Evolutionary conservation across 73 alveolate genomes (phyloP), one percentile per base, ranked within the genome.

Genomic region (Effrenium voratum): DNA sequence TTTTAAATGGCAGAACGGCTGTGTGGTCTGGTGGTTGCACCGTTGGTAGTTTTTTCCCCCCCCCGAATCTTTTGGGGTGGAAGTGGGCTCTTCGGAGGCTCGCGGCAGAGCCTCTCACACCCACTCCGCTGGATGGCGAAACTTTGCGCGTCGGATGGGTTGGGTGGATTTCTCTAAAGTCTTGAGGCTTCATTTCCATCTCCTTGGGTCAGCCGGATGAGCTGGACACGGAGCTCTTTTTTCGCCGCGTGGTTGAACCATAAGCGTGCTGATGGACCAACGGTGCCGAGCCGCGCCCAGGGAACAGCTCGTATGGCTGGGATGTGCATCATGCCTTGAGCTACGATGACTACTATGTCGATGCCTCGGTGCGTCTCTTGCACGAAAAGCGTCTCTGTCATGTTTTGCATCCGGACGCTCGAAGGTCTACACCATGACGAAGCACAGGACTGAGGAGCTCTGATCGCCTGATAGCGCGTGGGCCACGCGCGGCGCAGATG

Each of bases 391-490:
- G n/a, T n/a, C n/a, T n/a, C n/a, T n/a, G n/a, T n/a, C n/a, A n/a
- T n/a, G n/a, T n/a, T 34, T 34, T 13, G 41, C 4, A 6, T 13
- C 76, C 83, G 28, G 83, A 13, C 49, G 5, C 83, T 3, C 72
- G 46, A 26, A 90, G 96, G 96, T 90, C 87, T 90, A 90, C 96
- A 90, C 96, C 87, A 90, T 90, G 96, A 90, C 96, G 73, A 90
- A 90, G 57, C 87, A 40, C 38, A 47, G 40, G 45, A 76, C 41
- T 13, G 60, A 26, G 87, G 87, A 76, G 34, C 87, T 76, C 43
- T 76, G 60, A 76, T 28, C 63, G 26, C n/a, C n/a, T n/a, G n/a
- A n/a, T n/a, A n/a, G n/a, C n/a, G n/a, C n/a, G n/a, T n/a, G n/a
- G n/a, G n/a, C n/a, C n/a, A n/a, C n/a, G n/a, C n/a, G n/a, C n/a